Evolutionary conservation across 495 filamentous ascomycete species (phyloP).

Genomic region (Podospora tetraspora): DNA sequence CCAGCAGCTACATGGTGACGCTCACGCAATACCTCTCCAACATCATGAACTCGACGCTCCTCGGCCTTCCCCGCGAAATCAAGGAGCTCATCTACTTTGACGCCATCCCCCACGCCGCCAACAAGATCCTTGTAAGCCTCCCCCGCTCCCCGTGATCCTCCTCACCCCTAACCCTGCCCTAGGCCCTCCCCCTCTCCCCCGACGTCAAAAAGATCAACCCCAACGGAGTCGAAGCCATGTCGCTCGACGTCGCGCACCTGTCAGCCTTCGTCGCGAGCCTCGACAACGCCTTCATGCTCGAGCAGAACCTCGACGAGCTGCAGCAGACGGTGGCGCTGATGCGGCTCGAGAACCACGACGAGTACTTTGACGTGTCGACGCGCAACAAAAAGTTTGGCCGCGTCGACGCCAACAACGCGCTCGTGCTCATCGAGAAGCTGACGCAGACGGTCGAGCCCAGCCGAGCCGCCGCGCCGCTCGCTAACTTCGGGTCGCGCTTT

Average conservation of each 20-base stretch:
- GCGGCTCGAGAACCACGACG: slow-evolving; percentile 81
- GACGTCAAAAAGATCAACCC: slow-evolving; percentile 81
- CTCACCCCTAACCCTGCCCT: background rate
- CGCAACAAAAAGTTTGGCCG: slow-evolving; percentile 88
- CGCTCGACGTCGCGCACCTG: slow-evolving; percentile 77
- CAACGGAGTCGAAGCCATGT: slow-evolving; percentile 72
- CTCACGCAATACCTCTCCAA: slow-evolving; percentile 89
- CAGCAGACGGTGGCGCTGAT: slow-evolving; percentile 84
- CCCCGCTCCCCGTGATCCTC: background rate
- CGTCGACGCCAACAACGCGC: slow-evolving; percentile 85
- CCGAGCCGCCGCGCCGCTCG: slow-evolving; percentile 54
- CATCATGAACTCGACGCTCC: slow-evolving; percentile 89
- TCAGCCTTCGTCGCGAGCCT: slow-evolving; percentile 79
- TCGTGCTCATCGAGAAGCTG: slow-evolving; percentile 82
- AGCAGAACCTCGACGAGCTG: slow-evolving; percentile 84
- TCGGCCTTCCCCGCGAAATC: slow-evolving; percentile 88
- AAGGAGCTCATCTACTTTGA: slow-evolving; percentile 98
- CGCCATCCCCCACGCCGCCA: slow-evolving; percentile 82
- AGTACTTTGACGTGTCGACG: slow-evolving; percentile 84
- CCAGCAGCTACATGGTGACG: slow-evolving; percentile 90
- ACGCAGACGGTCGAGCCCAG: slow-evolving; percentile 56
- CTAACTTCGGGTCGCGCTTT: slow-evolving; percentile 63
- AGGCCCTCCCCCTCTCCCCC: slow-evolving; percentile 76
- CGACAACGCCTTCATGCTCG: slow-evolving; percentile 68
- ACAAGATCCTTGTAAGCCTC: slow-evolving; percentile 67